A percentile compares a stretch with the other conserved stretches of the same genome.
phyloP scores from a whole-genome alignment of 768 basidiomycete species.

The Russula dissimulans region DNA sequence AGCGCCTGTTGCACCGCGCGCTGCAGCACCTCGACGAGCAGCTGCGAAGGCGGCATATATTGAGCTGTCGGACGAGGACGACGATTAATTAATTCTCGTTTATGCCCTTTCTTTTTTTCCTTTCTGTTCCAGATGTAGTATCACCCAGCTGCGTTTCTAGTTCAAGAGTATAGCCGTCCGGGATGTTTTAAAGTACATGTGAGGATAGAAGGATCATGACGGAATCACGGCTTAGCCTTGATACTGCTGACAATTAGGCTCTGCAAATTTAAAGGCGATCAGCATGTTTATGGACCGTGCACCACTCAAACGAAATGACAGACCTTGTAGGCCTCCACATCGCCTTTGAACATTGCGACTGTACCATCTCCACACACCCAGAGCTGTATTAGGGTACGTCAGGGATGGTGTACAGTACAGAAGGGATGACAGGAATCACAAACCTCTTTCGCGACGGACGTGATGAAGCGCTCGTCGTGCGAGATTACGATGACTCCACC shows the following conservation, averaged over 20 bases:
- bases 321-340: constrained; percentile 89
- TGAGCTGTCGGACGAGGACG: constrained; percentile 41
- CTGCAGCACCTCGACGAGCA: constrained; percentile 38
- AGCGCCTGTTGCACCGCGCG: constrained; percentile 32
- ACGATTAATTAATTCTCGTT: constrained; percentile 20
- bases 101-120: constrained; percentile 43
- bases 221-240: constrained; percentile 26
- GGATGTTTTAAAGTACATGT: background rate
- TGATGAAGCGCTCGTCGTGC: constrained; percentile 95
- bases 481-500: constrained; percentile 90
- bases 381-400: constrained; percentile 38
- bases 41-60: constrained; percentile 33
- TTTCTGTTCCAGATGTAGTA: constrained; percentile 30
- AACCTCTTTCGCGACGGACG: constrained; percentile 78
- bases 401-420: background rate
- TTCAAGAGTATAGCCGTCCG: background rate
- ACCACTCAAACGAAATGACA: constrained; percentile 8
- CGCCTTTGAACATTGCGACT: constrained; percentile 76
- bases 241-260: constrained; percentile 26
- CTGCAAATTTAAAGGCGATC: background rate
- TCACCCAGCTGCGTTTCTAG: background rate
- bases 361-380: constrained; percentile 89
- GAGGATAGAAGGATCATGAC: background rate
- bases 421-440: constrained; percentile 16
- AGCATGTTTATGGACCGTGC: background rate